Base-by-base conservation (phyloP, 2,329 filamentous ascomycete genomes). In the Aspergillus alliaceus region DNA sequence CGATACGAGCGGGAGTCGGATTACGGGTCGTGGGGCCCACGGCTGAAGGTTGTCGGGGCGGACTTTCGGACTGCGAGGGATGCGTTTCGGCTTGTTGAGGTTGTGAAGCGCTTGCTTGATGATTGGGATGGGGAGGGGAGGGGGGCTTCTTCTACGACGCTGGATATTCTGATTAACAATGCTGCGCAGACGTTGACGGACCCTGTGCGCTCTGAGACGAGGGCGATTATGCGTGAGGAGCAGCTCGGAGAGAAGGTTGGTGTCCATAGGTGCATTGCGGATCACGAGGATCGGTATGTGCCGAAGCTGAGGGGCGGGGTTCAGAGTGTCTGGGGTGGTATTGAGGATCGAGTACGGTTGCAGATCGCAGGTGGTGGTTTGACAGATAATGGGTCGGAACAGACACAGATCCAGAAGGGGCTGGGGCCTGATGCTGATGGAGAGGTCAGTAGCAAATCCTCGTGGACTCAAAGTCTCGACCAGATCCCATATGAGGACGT, bases 401-500 rank as follows among this genome's bases (percentile, higher is more conserved):
- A n/a, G n/a, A n/a, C n/a, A n/a, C n/a, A n/a, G n/a, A n/a, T 53
- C 3, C 54, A 56, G 15, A 66, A 68, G 22, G 59, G 61, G 2
- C 58, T 64, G 4, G 53, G 54, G 9, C 53, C 47, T 14, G 46
- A 27, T 40, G 37, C 11, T 5, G 25, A 48, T 15, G 48, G 54
- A 20, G 39, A 54, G 20, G 44, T 57, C 4, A 27, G 42, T 11
- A 47, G 56, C 22, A 63, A 62, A 35, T 74, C 74, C 8, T 75
- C 73, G 2, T 76, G 69, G 73, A 61, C 68, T 6, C 75, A 75
- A 46, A 59, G 61, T 1, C 53, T 76, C n/a, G 54, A 64, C 34
- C 68, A 76, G 15, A 76, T 76, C 8, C 74, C 74, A 1, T 77
- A 76, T 58, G 69, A 74, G 46, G 74, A 77, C 58, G 58, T 77